A percentile compares a stretch with the other conserved stretches of the same genome.
phyloP scores from a whole-genome alignment of 2,329 filamentous ascomycete genomes.

The Arachnopeziza araneosa region DNA sequence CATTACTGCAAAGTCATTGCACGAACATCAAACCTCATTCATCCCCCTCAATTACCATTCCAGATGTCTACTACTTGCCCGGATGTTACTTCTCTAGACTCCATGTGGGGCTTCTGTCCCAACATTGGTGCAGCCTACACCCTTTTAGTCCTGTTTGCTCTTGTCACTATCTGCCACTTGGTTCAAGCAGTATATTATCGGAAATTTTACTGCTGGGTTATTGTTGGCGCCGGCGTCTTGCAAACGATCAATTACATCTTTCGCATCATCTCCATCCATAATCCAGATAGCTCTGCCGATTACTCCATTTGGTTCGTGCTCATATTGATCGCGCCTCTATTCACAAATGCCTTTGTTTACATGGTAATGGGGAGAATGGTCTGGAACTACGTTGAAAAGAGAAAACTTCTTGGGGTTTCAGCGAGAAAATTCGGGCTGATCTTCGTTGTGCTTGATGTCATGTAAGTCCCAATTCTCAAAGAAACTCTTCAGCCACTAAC shows the following conservation, averaged over 20 bases:
- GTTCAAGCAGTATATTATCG: slow-evolving; percentile 30
- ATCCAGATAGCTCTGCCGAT: slow-evolving; percentile 25
- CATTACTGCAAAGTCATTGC: not conserved
- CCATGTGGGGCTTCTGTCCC: slow-evolving; percentile 22
- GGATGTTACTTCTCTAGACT: not conserved
- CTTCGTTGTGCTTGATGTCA: slow-evolving; percentile 26
- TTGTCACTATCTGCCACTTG: slow-evolving; percentile 29
- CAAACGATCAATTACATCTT: slow-evolving; percentile 17
- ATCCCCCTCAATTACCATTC: not conserved
- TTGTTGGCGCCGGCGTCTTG: slow-evolving; percentile 8
- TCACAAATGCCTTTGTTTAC: slow-evolving; percentile 26
- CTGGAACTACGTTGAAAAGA: slow-evolving; percentile 20
- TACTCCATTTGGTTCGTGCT: slow-evolving; percentile 21
- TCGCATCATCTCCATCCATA: slow-evolving; percentile 16
- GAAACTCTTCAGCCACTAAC: not conserved
- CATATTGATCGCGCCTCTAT: slow-evolving; percentile 22
- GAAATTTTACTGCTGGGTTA: slow-evolving; percentile 24
- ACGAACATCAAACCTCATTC: not conserved
- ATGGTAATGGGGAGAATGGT: slow-evolving; percentile 27
- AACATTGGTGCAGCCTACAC: slow-evolving; percentile 30
- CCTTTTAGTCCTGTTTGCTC: slow-evolving; percentile 30
- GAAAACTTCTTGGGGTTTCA: slow-evolving; percentile 17
- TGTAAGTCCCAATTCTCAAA: slow-evolving; percentile 14
- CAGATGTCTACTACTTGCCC: not conserved
- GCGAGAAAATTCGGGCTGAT: slow-evolving; percentile 21